Conservation (phyloP, 1,139 yeast species). For the Citeromyces siamensis region DNA sequence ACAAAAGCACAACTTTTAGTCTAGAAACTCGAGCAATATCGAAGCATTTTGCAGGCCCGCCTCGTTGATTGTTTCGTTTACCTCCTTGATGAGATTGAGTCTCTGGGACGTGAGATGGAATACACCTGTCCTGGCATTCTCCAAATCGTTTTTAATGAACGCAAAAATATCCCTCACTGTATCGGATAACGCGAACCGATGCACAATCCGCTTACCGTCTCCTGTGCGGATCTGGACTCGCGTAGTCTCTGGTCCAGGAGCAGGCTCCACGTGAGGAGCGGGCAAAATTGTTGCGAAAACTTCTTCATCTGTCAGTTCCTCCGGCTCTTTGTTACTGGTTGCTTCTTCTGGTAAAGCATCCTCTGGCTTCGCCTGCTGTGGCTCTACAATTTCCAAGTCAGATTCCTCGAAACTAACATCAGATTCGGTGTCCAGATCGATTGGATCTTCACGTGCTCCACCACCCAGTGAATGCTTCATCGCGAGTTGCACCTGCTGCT, state of each 20-base stretch:
- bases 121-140: constrained; percentile 34
- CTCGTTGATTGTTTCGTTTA: constrained; percentile 51
- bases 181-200: constrained; percentile 50
- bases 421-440: constrained; percentile 11
- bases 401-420: constrained; percentile 8
- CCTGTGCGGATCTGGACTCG: constrained; percentile 82
- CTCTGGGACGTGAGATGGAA: constrained; percentile 59
- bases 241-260: constrained; percentile 35
- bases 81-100: constrained; percentile 46
- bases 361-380: constrained; percentile 8
- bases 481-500: constrained; percentile 75
- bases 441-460: constrained; percentile 9
- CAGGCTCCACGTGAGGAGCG: constrained; percentile 46
- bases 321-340: constrained; percentile 12
- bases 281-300: constrained; percentile 34
- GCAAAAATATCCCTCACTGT: constrained; percentile 50
- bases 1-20: constrained; percentile 9
- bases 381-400: constrained; percentile 10
- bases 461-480: constrained; percentile 48
- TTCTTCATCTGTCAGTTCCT: constrained; percentile 18
- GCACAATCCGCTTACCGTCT: constrained; percentile 74
- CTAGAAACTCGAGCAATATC: constrained; percentile 46
- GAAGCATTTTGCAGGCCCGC: constrained; percentile 80
- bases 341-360: constrained; percentile 4
- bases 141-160: constrained; percentile 36